A percentile compares a stretch with the other conserved stretches of the same genome.
These are phyloP conservation scores for Myrica gale DNA, from an alignment of 306 rosid species.

Conservation along the genomic window DNA sequence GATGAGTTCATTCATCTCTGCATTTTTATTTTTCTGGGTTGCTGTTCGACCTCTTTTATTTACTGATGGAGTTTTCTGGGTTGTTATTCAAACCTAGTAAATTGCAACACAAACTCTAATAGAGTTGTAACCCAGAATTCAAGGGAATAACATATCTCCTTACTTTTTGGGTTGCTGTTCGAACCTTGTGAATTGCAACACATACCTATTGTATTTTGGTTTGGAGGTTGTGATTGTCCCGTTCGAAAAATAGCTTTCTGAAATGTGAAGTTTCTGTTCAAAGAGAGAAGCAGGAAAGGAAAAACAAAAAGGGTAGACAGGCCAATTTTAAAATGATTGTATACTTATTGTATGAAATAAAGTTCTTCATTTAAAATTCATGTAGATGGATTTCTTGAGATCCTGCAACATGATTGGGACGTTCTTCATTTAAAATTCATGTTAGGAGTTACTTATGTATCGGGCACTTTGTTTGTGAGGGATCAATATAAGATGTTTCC, in stretches of 20 bases:
- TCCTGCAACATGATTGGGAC: background rate
- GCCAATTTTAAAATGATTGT: background rate
- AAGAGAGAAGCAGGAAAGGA: slow-evolving; percentile 9
- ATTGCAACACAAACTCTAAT: too few relatives aligned
- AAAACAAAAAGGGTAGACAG: background rate
- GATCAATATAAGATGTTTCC: too few relatives aligned
- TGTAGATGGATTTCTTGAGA: background rate
- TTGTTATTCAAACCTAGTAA: too few relatives aligned
- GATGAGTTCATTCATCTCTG: slow-evolving; percentile 44
- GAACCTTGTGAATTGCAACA: too few relatives aligned
- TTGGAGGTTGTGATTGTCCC: background rate
- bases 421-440: too few relatives aligned
- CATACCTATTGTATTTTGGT: slow-evolving; percentile 16
- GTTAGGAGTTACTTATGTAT: too few relatives aligned
- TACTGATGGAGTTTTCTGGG: too few relatives aligned
- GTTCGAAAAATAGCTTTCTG: slow-evolving; percentile 1
- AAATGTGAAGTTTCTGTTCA: slow-evolving; percentile 12
- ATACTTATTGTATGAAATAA: slow-evolving; percentile 26
- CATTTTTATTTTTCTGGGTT: background rate
- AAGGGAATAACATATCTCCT: too few relatives aligned
- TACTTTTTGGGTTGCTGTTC: too few relatives aligned
- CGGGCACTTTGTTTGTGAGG: too few relatives aligned
- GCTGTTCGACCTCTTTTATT: background rate
- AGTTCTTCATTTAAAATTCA: background rate
- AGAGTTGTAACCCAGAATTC: too few relatives aligned